Evolutionary conservation across 768 basidiomycete species (phyloP).

Genomic region (Tricholoma bakamatsutake): DNA sequence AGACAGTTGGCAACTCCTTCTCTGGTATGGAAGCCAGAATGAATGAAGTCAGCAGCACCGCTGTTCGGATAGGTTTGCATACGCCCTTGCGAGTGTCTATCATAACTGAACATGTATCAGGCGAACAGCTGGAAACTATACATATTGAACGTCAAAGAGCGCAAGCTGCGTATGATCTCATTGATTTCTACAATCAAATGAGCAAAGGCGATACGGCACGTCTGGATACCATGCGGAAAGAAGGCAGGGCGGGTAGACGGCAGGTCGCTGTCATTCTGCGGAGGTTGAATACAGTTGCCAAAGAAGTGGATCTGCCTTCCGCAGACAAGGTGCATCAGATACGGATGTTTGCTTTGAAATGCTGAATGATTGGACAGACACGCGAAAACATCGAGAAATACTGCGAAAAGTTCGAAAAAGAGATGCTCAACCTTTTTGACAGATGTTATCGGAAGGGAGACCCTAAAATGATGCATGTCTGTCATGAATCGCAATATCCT

Average conservation of each 20-base stretch:
- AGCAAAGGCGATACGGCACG: conserved; percentile 72
- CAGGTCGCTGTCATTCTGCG: conserved; percentile 86
- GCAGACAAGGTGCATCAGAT: conserved; percentile 62
- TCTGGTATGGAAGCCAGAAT: conserved; percentile 85
- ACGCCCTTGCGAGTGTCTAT: not conserved
- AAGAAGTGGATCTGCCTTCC: conserved; percentile 84
- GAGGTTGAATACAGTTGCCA: conserved; percentile 80
- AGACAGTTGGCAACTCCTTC: conserved; percentile 89
- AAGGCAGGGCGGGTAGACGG: conserved; percentile 81
- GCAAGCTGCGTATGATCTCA: conserved; percentile 89
- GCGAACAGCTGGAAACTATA: conserved; percentile 93
- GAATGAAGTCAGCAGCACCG: conserved; percentile 89
- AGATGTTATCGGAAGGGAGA: conserved; percentile 94
- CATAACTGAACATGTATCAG: conserved; percentile 31
- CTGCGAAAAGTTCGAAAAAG: conserved; percentile 98
- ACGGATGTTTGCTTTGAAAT: not conserved
- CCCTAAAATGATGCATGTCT: conserved; percentile 98
- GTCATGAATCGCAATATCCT: conserved; percentile 17
- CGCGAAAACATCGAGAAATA: conserved; percentile 92
- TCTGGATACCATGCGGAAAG: conserved; percentile 75
- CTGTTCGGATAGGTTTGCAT: conserved; percentile 80
- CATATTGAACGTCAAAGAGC: conserved; percentile 90
- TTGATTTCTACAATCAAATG: conserved; percentile 93
- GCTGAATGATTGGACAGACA: conserved; percentile 43
- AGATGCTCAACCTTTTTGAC: conserved; percentile 95